A percentile compares a stretch with the other conserved stretches of the same genome.
phyloP scores from a whole-genome alignment of 2,329 filamentous ascomycete genomes.

The Talaromyces funiculosus region DNA sequence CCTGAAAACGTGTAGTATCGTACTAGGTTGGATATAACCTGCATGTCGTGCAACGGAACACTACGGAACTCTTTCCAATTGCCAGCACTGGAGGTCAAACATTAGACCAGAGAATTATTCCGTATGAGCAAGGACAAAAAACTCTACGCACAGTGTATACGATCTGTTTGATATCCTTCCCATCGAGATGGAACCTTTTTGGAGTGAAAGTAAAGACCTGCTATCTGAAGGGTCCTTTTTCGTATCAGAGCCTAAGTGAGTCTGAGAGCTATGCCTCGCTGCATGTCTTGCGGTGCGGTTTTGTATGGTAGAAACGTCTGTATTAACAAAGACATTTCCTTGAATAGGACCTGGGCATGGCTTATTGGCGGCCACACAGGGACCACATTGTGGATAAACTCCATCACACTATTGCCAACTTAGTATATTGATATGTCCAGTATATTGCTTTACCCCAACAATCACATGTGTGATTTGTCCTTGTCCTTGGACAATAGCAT shows the following conservation, averaged over 20 bases:
- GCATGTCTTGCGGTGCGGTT: neutral
- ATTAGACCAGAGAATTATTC: neutral
- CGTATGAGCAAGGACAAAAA: neutral
- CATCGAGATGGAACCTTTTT: neutral
- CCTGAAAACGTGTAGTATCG: constrained; percentile 7
- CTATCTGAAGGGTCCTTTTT: neutral
- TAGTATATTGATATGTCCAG: neutral
- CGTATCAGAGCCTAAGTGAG: neutral
- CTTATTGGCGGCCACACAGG: constrained; percentile 2
- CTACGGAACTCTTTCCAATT: neutral
- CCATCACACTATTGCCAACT: constrained; percentile 1
- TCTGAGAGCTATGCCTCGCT: neutral
- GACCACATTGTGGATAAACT: constrained; percentile 8
- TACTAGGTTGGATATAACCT: constrained; percentile 9
- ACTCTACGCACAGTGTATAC: neutral
- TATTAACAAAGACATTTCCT: constrained; percentile 7
- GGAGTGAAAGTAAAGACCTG: neutral
- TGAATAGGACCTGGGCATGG: constrained; percentile 6
- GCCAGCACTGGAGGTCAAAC: neutral
- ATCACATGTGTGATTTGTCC: neutral
- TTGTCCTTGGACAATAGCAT: neutral
- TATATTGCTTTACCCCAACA: neutral
- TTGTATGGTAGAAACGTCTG: neutral
- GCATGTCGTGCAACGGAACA: constrained; percentile 3
- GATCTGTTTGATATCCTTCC: neutral